These are phyloP conservation scores for Ceratocystis cacaofunesta DNA, from an alignment of 2,329 filamentous ascomycete genomes.

Conservation along the genomic window DNA sequence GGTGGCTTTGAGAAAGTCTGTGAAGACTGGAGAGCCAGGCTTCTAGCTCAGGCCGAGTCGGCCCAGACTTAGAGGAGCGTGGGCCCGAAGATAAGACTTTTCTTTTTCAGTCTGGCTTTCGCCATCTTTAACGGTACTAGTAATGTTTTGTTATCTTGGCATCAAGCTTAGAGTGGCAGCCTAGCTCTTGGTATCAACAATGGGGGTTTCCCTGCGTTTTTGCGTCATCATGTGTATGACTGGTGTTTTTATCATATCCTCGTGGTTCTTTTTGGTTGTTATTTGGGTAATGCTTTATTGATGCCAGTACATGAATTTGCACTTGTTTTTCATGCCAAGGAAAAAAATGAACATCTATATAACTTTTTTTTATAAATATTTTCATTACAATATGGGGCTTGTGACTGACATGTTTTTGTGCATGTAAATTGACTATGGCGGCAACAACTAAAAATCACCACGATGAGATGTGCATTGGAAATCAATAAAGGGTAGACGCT, in stretches of 20 bases:
- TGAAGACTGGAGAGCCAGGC: conserved; percentile 63
- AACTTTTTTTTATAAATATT: neutral
- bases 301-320: neutral
- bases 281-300: neutral
- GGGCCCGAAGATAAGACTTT: neutral
- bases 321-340: neutral
- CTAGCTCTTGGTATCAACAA: neutral
- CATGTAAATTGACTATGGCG: too few species aligned
- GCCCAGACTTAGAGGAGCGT: conserved; percentile 25
- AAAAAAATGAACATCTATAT: neutral
- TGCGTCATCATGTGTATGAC: neutral
- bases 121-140: neutral
- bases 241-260: neutral
- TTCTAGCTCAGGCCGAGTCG: conserved; percentile 50
- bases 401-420: too few species aligned
- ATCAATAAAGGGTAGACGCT: neutral
- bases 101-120: neutral
- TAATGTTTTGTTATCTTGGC: neutral
- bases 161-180: neutral
- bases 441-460: too few species aligned
- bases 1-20: conserved; percentile 86
- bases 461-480: too few species aligned
- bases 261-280: neutral
- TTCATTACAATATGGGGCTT: neutral
- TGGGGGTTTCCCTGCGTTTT: neutral